These are phyloP conservation scores for Oryza glaberrima DNA, from an alignment of 176 grass and related monocot species.

Conservation along the genomic window DNA sequence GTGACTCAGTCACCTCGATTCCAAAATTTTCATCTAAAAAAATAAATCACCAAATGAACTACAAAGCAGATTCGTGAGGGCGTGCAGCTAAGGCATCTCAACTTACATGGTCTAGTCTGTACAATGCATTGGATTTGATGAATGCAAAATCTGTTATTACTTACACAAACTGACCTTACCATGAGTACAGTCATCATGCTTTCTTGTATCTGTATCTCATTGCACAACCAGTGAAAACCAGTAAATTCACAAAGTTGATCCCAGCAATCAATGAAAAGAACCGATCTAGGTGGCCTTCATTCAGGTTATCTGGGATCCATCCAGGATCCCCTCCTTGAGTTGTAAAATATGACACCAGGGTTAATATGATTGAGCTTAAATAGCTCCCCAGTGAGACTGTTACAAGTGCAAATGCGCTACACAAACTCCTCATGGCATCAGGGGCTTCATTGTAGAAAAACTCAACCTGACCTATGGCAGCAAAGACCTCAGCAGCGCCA, in stretches of 20 bases:
- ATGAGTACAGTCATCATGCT: slow-evolving; percentile 44
- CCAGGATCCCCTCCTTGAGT: slow-evolving; percentile 62
- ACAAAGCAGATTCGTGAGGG: neutral
- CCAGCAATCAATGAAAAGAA: slow-evolving; percentile 90
- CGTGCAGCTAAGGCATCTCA: neutral
- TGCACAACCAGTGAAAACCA: slow-evolving; percentile 65
- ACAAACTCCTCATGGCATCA: slow-evolving; percentile 87
- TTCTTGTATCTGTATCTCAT: slow-evolving; percentile 78
- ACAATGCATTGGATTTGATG: slow-evolving; percentile 15
- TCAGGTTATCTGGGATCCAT: slow-evolving; percentile 89
- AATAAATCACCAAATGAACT: neutral
- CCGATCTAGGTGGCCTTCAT: slow-evolving; percentile 86
- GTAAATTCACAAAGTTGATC: slow-evolving; percentile 67
- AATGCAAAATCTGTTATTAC: slow-evolving; percentile 2
- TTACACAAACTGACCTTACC: slow-evolving; percentile 6
- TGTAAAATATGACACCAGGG: slow-evolving; percentile 63
- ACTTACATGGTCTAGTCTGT: neutral
- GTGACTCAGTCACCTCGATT: neutral
- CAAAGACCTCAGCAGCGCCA: slow-evolving; percentile 77
- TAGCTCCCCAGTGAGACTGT: slow-evolving; percentile 71
- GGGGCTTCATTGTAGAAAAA: slow-evolving; percentile 83
- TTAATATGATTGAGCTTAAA: slow-evolving; percentile 75
- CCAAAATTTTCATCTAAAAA: neutral
- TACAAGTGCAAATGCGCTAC: slow-evolving; percentile 67
- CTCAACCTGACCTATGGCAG: slow-evolving; percentile 75